These are phyloP conservation scores for Globisporangium polare DNA, from an alignment of 352 stramenopile species.

Conservation along the genomic window DNA sequence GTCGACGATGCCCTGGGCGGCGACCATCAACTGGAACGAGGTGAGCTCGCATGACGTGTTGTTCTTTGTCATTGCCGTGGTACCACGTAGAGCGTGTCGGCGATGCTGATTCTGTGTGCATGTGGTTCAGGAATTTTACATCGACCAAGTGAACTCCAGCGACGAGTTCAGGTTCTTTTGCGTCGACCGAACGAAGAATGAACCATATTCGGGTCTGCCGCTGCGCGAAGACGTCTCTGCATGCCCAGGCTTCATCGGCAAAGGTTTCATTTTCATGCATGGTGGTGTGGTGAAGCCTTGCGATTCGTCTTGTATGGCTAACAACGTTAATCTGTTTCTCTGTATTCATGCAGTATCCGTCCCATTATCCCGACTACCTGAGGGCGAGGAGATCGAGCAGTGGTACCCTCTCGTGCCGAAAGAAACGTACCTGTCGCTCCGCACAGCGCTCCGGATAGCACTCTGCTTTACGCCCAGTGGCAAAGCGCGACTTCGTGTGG, in stretches of 20 bases:
- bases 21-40: constrained; percentile 52
- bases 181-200: constrained; percentile 58
- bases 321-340: neutral
- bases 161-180: constrained; percentile 71
- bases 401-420: constrained; percentile 74
- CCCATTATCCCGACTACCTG: constrained; percentile 54
- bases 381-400: constrained; percentile 80
- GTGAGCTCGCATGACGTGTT: constrained; percentile 14
- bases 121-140: constrained; percentile 54
- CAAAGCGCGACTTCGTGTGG: constrained; percentile 14
- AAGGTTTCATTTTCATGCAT: constrained; percentile 32
- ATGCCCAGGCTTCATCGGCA: constrained; percentile 67
- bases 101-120: neutral
- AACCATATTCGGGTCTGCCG: constrained; percentile 35
- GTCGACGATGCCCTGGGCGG: constrained; percentile 32
- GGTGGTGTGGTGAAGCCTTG: neutral
- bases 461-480: constrained; percentile 60
- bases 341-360: constrained; percentile 34
- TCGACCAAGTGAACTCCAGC: constrained; percentile 55
- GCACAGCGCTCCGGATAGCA: constrained; percentile 64
- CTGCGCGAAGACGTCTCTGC: constrained; percentile 37
- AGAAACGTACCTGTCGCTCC: constrained; percentile 40
- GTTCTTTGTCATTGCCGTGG: neutral
- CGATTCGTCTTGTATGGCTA: neutral
- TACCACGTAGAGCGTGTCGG: neutral